Evolutionary conservation across 306 rosid species (phyloP).

Genomic region (Pyrus communis): DNA sequence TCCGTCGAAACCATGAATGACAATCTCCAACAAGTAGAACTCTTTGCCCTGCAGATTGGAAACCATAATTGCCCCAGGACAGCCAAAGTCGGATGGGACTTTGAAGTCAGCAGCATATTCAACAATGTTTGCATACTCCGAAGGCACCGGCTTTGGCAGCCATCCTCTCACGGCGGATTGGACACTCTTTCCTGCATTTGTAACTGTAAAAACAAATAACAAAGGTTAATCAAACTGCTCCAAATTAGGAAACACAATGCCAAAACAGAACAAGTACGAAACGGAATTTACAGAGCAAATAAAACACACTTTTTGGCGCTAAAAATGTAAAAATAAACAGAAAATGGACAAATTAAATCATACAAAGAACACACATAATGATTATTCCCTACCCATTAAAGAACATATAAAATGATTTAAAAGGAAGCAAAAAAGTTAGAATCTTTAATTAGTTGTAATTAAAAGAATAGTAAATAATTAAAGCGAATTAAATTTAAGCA

Average conservation of each 20-base stretch:
- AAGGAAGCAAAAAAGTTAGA: background rate
- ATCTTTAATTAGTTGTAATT: background rate
- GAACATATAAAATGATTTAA: background rate
- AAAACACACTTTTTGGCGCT: background rate
- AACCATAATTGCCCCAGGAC: slow-evolving; percentile 70
- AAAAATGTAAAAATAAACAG: background rate
- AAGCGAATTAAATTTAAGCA: background rate
- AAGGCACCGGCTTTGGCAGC: slow-evolving; percentile 55
- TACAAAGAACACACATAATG: too few relatives aligned
- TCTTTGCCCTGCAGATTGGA: slow-evolving; percentile 75
- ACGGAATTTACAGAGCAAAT: background rate
- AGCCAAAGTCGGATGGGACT: slow-evolving; percentile 54
- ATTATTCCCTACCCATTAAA: background rate
- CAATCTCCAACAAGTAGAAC: slow-evolving; percentile 60
- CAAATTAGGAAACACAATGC: background rate
- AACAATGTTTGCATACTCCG: slow-evolving; percentile 34
- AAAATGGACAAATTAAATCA: background rate
- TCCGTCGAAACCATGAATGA: slow-evolving; percentile 59
- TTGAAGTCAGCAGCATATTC: slow-evolving; percentile 67
- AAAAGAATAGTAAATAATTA: background rate
- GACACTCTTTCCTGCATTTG: slow-evolving; percentile 55
- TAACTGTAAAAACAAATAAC: slow-evolving; percentile 28
- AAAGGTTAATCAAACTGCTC: background rate
- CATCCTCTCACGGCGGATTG: slow-evolving; percentile 65
- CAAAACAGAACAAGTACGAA: background rate